A percentile compares a stretch with the other conserved stretches of the same genome.
These are phyloP conservation scores for Teunomyces panamensis DNA, from an alignment of 805 yeast genomes.

Conservation along the genomic window DNA sequence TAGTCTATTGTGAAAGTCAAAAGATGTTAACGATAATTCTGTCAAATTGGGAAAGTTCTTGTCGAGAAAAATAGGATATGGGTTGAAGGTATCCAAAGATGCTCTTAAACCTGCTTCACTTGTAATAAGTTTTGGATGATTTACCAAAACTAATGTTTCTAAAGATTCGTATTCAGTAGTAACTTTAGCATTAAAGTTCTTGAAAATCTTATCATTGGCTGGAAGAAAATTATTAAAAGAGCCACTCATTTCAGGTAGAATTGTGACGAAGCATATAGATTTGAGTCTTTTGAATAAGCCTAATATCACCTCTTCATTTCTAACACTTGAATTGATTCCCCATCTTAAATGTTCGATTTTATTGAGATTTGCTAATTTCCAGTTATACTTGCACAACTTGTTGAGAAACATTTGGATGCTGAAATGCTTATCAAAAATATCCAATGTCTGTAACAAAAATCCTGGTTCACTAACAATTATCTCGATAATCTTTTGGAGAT, in stretches of 20 bases:
- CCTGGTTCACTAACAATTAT: conserved; percentile 21
- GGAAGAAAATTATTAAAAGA: conserved; percentile 18
- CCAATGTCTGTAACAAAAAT: conserved; percentile 21
- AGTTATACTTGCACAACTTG: conserved; percentile 22
- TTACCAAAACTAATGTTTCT: conserved; percentile 21
- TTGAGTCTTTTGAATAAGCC: conserved; percentile 21
- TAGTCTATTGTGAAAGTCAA: conserved; percentile 25
- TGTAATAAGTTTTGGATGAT: conserved; percentile 23
- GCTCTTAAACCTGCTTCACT: conserved; percentile 8
- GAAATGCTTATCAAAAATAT: conserved; percentile 24
- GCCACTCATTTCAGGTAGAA: conserved; percentile 16
- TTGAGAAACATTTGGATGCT: conserved; percentile 23
- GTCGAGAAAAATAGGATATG: conserved; percentile 23
- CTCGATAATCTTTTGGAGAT: conserved; percentile 28
- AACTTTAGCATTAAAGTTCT: conserved; percentile 2
- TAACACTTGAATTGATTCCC: conserved; percentile 24
- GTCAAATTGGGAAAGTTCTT: conserved; percentile 21
- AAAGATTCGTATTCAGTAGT: conserved; percentile 7
- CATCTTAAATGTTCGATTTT: conserved; percentile 21
- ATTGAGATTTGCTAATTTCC: conserved; percentile 23
- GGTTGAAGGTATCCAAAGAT: conserved; percentile 17
- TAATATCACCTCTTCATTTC: conserved; percentile 18
- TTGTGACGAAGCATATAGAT: conserved; percentile 19
- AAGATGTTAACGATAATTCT: conserved; percentile 28
- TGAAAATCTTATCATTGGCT: conserved; percentile 11